phyloP scores from a whole-genome alignment of 768 basidiomycete genomes.

The Lanmaoa pseudosensibilis region DNA sequence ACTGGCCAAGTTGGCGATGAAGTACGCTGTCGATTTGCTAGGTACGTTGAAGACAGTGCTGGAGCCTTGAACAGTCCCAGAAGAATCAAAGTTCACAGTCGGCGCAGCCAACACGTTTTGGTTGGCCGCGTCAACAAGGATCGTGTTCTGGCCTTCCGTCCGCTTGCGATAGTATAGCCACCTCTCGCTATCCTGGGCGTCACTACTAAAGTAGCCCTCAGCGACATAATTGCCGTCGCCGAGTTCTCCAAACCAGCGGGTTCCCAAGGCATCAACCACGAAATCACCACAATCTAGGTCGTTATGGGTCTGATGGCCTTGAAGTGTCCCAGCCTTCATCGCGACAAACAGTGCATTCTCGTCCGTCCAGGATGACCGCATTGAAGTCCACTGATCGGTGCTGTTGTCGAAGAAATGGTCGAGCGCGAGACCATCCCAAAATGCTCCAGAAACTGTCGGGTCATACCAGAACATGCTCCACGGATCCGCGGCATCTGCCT shows the following conservation, averaged over 20 bases:
- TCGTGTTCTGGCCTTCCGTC: constrained; percentile 96
- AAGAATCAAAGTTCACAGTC: constrained; percentile 48
- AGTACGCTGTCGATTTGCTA: constrained; percentile 74
- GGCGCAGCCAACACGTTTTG: constrained; percentile 77
- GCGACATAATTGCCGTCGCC: constrained; percentile 86
- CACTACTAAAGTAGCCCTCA: constrained; percentile 73
- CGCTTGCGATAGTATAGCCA: constrained; percentile 97
- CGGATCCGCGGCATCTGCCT: constrained; percentile 76
- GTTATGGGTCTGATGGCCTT: constrained; percentile 90
- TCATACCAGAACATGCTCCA: constrained; percentile 96
- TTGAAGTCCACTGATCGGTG: constrained; percentile 84
- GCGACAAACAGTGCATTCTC: constrained; percentile 79
- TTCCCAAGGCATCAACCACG: constrained; percentile 89
- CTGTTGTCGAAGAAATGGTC: constrained; percentile 78
- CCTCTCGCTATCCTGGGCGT: constrained; percentile 64
- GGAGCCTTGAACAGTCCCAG: constrained; percentile 73
- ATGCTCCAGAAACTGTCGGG: constrained; percentile 77
- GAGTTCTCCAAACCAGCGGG: constrained; percentile 93
- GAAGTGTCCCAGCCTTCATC: constrained; percentile 80
- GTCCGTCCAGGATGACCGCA: constrained; percentile 93
- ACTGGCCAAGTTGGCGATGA: constrained; percentile 70
- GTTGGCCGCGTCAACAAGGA: constrained; percentile 73
- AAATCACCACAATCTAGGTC: constrained; percentile 96
- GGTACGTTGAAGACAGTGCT: constrained; percentile 74
- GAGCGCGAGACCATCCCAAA: constrained; percentile 83